These are phyloP conservation scores for Suillus sp. DNA, from an alignment of 768 basidiomycete genomes.

Conservation along the genomic window DNA sequence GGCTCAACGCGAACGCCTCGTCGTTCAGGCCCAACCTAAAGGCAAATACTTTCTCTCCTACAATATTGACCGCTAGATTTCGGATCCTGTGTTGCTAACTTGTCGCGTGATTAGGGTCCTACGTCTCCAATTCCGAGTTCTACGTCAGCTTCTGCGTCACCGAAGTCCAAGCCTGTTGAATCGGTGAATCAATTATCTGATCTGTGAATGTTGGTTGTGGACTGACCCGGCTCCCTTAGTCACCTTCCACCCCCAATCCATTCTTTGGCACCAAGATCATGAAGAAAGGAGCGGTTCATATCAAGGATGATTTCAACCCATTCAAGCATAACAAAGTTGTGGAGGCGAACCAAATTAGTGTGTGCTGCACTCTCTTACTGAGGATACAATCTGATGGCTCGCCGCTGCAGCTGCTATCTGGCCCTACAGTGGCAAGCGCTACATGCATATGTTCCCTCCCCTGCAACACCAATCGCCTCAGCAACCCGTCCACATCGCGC, in stretches of 20 bases:
- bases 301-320: slow-evolving; percentile 97
- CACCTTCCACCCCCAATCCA: slow-evolving; percentile 66
- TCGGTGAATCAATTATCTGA: slow-evolving; percentile 40
- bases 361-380: slow-evolving; percentile 33
- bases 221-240: slow-evolving; percentile 29
- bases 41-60: slow-evolving; percentile 75
- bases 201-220: slow-evolving; percentile 2
- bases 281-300: slow-evolving; percentile 78
- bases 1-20: slow-evolving; percentile 86
- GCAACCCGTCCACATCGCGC: slow-evolving; percentile 66
- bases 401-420: slow-evolving; percentile 62
- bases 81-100: slow-evolving; percentile 21
- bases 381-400: slow-evolving; percentile 8
- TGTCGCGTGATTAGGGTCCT: slow-evolving; percentile 40
- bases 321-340: slow-evolving; percentile 86
- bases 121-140: slow-evolving; percentile 48
- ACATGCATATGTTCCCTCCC: slow-evolving; percentile 74
- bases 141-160: slow-evolving; percentile 50
- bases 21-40: slow-evolving; percentile 90
- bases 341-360: slow-evolving; percentile 74
- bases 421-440: slow-evolving; percentile 91
- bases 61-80: slow-evolving; percentile 34
- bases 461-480: slow-evolving; percentile 59
- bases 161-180: slow-evolving; percentile 62
- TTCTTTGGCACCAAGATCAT: slow-evolving; percentile 85